phyloP scores from a whole-genome alignment of 2,329 filamentous ascomycete genomes.

The Cercospora nicotianae region DNA sequence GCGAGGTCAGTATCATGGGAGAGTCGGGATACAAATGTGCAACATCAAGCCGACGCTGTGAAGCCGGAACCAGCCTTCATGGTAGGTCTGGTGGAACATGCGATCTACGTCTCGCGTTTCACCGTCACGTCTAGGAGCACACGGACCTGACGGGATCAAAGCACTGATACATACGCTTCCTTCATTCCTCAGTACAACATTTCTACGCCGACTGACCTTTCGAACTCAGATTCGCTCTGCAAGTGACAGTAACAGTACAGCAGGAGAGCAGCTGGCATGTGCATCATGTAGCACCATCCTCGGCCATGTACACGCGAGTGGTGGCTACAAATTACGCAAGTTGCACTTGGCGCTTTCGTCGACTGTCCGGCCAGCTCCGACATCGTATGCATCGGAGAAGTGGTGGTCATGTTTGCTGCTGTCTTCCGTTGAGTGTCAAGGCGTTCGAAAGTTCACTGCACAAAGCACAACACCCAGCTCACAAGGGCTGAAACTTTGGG shows the following conservation, averaged over 20 bases:
- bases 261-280: constrained; percentile 34
- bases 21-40: constrained; percentile 41
- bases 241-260: neutral
- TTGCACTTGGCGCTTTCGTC: constrained; percentile 30
- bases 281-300: constrained; percentile 41
- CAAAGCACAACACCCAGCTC: constrained; percentile 47
- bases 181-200: constrained; percentile 2
- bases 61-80: constrained; percentile 29
- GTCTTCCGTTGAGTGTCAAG: constrained; percentile 56
- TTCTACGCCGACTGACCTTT: constrained; percentile 10
- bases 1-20: constrained; percentile 34
- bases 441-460: constrained; percentile 58
- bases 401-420: constrained; percentile 59
- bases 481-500: constrained; percentile 48
- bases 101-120: constrained; percentile 35
- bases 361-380: constrained; percentile 1
- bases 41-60: constrained; percentile 31
- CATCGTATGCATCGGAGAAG: constrained; percentile 34
- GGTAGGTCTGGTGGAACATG: constrained; percentile 31
- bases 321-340: constrained; percentile 44
- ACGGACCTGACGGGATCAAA: constrained; percentile 36
- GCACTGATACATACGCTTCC: constrained; percentile 37
- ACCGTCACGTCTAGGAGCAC: constrained; percentile 33
- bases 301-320: constrained; percentile 45
- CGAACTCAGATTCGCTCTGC: constrained; percentile 7